Conservation (phyloP, 257 asterid species). For the Penstemon newberryi region DNA sequence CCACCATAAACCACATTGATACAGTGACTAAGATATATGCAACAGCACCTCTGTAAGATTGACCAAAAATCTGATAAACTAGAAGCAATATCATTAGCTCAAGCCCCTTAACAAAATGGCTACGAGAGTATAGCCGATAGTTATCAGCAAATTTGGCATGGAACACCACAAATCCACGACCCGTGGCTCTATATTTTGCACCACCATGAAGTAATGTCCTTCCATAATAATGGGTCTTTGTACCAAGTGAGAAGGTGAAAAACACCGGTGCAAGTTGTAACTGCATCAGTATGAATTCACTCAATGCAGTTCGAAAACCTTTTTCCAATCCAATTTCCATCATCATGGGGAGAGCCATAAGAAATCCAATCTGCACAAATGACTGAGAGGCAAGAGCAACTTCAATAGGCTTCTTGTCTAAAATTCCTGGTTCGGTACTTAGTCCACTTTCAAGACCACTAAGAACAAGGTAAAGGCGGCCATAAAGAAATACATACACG, state of each 20-base stretch:
- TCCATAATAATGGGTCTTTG: slow-evolving; percentile 89
- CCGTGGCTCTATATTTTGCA: slow-evolving; percentile 88
- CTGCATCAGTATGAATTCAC: slow-evolving; percentile 93
- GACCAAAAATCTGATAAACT: slow-evolving; percentile 86
- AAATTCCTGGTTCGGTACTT: slow-evolving; percentile 58
- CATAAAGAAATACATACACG: slow-evolving; percentile 86
- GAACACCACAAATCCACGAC: slow-evolving; percentile 99
- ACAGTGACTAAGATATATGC: slow-evolving; percentile 80
- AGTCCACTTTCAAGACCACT: slow-evolving; percentile 92
- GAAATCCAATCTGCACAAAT: slow-evolving; percentile 89
- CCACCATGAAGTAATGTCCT: slow-evolving; percentile 97
- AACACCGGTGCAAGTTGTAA: slow-evolving; percentile 95
- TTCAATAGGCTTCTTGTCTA: slow-evolving; percentile 73
- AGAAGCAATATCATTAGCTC: slow-evolving; percentile 82
- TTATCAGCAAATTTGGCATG: slow-evolving; percentile 97
- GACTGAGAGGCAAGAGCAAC: slow-evolving; percentile 94
- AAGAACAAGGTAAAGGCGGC: slow-evolving; percentile 93
- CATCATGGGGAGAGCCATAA: slow-evolving; percentile 99
- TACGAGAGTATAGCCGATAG: slow-evolving; percentile 93
- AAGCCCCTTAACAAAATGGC: slow-evolving; percentile 95
- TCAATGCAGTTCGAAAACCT: slow-evolving; percentile 90
- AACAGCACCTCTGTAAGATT: slow-evolving; percentile 63
- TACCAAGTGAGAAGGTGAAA: slow-evolving; percentile 95
- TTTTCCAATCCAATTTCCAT: slow-evolving; percentile 95
- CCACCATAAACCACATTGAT: slow-evolving; percentile 98